Evolutionary conservation across 1,284 basidiomycete genomes (phyloP).

Genomic region (Stereum hirsutum): DNA sequence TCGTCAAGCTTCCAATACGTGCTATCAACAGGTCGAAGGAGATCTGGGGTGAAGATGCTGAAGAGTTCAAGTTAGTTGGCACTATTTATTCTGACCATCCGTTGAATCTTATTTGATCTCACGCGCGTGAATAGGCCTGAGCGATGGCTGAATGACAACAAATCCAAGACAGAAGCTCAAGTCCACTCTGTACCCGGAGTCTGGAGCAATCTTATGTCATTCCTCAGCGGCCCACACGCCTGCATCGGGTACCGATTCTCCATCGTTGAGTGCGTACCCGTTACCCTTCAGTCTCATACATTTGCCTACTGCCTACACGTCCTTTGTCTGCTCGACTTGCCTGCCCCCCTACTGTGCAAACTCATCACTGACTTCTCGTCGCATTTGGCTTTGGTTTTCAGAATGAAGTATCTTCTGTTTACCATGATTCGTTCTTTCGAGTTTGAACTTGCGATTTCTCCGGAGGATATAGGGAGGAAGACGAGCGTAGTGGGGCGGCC

Average conservation of each 20-base stretch:
- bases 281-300: conserved; percentile 10
- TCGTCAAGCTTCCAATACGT: conserved; percentile 37
- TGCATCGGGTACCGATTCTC: conserved; percentile 70
- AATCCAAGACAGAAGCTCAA: conserved; percentile 14
- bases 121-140: conserved; percentile 34
- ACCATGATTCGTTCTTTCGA: conserved; percentile 47
- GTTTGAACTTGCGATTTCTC: conserved; percentile 40
- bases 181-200: conserved; percentile 59
- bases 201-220: conserved; percentile 50
- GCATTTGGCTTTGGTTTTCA: too few species aligned
- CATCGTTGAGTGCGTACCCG: conserved; percentile 42
- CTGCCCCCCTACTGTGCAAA: too few species aligned
- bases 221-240: conserved; percentile 48
- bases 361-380: too few species aligned
- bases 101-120: background rate
- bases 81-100: background rate
- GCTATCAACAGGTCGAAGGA: conserved; percentile 33
- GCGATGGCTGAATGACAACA: conserved; percentile 43
- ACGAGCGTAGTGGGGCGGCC: conserved; percentile 23
- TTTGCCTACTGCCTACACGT: too few species aligned
- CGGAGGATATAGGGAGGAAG: conserved; percentile 25
- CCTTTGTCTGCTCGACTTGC: background rate
- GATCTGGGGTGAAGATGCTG: conserved; percentile 48
- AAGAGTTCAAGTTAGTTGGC: conserved; percentile 34
- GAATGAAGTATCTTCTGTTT: conserved; percentile 47